Evolutionary conservation across 805 yeast genomes (phyloP), one percentile per base, ranked within the genome.

Genomic region (Wickerhamiella sergipiensis): DNA sequence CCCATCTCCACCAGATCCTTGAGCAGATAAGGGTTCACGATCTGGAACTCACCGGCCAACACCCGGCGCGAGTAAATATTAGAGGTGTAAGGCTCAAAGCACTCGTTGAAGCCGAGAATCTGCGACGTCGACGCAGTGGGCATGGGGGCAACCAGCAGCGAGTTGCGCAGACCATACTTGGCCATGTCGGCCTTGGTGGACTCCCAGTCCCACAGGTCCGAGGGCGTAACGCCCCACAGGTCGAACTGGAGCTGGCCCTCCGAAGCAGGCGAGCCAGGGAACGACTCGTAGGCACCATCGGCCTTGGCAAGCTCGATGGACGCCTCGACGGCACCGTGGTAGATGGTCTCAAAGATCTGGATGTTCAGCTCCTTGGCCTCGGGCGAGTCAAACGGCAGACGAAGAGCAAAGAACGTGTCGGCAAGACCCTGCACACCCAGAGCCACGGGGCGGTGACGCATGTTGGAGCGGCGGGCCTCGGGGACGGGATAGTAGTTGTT

Each of bases 121-220:
- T 88, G 97, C 2, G 97, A 90, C 1, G 97, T 90, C 1, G 97
- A 87, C 1, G 97, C 97, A 17, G 97, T 90, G 44, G 97, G 97
- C 97, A 90, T 90, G 49, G 96, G 92, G 1, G 94, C 96, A 15
- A 59, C 59, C 1, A 60, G 55, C 51, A 90, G 69, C 4, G 97
- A 90, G 71, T 90, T 90, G 62, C 97, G 73, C 43, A 90, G 61
- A 46, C 97, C 97, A 61, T 78, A 67, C 55, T 69, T 66, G 48
- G 69, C 68, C 54, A 90, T 73, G 42, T 77, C 69, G 10, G 68
- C 70, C 67, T 83, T 87, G 59, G 87, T 67, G 6, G 67, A 55
- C 56, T 78, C 84, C 97, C 97, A 90, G 59, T 90, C 94, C 79
- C 88, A 89, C 55, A 86, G 71, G 33, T 74, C 78, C n/a, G 84